Conservation (phyloP, 441 rosid genomes). For the Bocquillonia castaneifolia region DNA sequence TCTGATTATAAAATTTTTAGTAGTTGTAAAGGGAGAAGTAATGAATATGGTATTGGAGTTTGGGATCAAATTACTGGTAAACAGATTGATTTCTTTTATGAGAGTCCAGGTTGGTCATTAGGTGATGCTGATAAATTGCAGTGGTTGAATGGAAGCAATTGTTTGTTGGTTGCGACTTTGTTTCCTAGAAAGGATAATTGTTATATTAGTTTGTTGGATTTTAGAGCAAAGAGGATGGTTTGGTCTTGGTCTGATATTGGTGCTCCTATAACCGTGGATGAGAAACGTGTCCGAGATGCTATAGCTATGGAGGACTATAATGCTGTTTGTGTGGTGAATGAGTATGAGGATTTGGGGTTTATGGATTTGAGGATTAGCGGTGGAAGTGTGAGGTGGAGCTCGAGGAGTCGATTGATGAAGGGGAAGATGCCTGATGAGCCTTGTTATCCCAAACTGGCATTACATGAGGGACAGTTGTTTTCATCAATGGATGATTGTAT, state of each 20-base stretch:
- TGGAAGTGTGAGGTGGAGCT: constrained; percentile 85
- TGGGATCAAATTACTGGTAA: constrained; percentile 92
- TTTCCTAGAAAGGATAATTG: constrained; percentile 93
- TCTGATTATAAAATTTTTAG: constrained; percentile 62
- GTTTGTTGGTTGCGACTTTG: constrained; percentile 81
- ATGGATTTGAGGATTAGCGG: constrained; percentile 67
- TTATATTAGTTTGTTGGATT: constrained; percentile 84
- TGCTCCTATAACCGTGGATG: constrained; percentile 51
- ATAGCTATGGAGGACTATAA: constrained; percentile 79
- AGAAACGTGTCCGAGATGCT: constrained; percentile 87
- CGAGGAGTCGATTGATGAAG: constrained; percentile 74
- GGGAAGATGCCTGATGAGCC: constrained; percentile 86
- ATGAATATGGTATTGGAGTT: constrained; percentile 90
- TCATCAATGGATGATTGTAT: constrained; percentile 85
- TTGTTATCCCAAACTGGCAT: constrained; percentile 76
- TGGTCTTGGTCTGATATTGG: constrained; percentile 94
- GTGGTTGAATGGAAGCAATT: constrained; percentile 65
- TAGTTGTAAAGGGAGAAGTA: constrained; percentile 85
- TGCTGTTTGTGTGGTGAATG: constrained; percentile 84
- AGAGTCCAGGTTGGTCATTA: constrained; percentile 73
- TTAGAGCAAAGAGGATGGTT: constrained; percentile 73
- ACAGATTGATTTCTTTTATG: constrained; percentile 85
- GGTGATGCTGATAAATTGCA: constrained; percentile 94
- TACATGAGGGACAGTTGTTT: constrained; percentile 74
- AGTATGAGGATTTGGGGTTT: constrained; percentile 88